A percentile compares a stretch with the other conserved stretches of the same genome.
phyloP scores from a whole-genome alignment of 1,284 basidiomycete genomes.

The Cystobasidiaceae sp. region DNA sequence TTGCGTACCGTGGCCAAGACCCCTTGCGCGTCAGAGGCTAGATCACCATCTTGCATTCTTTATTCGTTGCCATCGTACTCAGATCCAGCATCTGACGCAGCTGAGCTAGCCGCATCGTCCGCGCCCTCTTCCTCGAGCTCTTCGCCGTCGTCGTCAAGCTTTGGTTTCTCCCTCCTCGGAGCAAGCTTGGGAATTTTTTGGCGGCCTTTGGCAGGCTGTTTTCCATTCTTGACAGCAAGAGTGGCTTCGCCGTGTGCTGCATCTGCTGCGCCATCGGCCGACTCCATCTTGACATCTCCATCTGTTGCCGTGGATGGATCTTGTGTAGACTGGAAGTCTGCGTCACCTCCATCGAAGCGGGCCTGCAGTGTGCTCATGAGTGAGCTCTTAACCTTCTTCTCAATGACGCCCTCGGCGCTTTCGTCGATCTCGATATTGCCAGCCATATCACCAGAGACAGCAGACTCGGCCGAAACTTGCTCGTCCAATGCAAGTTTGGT shows the following conservation, averaged over 20 bases:
- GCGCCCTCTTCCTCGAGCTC: constrained; percentile 17
- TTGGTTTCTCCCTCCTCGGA: not conserved
- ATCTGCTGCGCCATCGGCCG: not conserved
- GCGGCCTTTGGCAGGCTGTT: too few relatives aligned
- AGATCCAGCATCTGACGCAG: constrained; percentile 14
- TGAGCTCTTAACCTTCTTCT: constrained; percentile 56
- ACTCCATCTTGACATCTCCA: constrained; percentile 20
- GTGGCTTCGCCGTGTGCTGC: not conserved
- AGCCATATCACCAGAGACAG: constrained; percentile 12
- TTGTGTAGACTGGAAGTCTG: constrained; percentile 25
- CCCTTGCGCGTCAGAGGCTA: not conserved
- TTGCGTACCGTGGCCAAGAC: not conserved
- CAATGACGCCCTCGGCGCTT: constrained; percentile 59
- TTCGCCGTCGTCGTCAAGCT: constrained; percentile 7
- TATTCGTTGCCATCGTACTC: not conserved
- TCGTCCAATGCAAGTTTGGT: constrained; percentile 88
- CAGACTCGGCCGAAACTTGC: constrained; percentile 60
- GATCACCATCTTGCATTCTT: too few relatives aligned
- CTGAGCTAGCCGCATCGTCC: constrained; percentile 33
- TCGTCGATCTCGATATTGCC: constrained; percentile 46
- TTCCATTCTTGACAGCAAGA: not conserved
- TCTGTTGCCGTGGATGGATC: not conserved
- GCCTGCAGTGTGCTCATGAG: constrained; percentile 71
- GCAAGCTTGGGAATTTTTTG: constrained; percentile 1
- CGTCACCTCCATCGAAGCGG: constrained; percentile 56